Percentiles rank a stretch among this genome's conserved stretches.
These are phyloP conservation scores for Suhomyces xylopsoci DNA, from an alignment of 805 yeast genomes.

Conservation along the genomic window DNA sequence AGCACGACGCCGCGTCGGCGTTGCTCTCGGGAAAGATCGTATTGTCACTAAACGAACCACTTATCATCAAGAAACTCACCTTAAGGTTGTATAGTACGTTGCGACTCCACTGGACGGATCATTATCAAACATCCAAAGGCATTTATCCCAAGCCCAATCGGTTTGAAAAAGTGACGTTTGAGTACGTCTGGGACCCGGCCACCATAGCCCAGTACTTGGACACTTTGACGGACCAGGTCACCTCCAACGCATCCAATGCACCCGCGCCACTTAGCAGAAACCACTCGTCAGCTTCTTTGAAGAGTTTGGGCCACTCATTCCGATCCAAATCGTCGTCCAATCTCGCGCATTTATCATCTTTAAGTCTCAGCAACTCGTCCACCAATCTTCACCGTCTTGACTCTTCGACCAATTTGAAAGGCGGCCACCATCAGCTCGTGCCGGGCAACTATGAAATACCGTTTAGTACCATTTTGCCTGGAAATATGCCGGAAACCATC, in stretches of 20 bases:
- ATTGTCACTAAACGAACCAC: conserved; percentile 70
- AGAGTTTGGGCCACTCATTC: conserved; percentile 29
- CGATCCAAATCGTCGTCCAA: conserved; percentile 35
- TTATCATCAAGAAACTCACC: conserved; percentile 60
- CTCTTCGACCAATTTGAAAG: conserved; percentile 23
- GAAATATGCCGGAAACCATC: conserved; percentile 79
- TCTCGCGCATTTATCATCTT: conserved; percentile 7
- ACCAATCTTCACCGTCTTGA: conserved; percentile 1
- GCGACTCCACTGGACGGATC: conserved; percentile 63
- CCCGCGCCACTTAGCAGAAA: conserved; percentile 16
- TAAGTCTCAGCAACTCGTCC: conserved; percentile 4
- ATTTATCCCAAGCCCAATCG: conserved; percentile 44
- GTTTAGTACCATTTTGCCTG: conserved; percentile 80
- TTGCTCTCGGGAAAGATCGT: conserved; percentile 75
- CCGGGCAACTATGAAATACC: conserved; percentile 91
- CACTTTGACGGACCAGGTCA: conserved; percentile 17
- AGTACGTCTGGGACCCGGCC: conserved; percentile 72
- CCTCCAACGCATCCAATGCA: neutral
- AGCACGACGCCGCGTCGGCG: conserved; percentile 73
- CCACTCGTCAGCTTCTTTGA: conserved; percentile 45
- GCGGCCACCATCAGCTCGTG: conserved; percentile 26
- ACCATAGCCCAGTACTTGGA: conserved; percentile 47
- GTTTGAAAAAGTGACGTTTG: conserved; percentile 64
- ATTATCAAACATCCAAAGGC: conserved; percentile 45
- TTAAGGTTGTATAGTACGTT: conserved; percentile 67